Evolutionary conservation across 257 asterid genomes (phyloP).

Genomic region (Scutellaria galericulata): DNA sequence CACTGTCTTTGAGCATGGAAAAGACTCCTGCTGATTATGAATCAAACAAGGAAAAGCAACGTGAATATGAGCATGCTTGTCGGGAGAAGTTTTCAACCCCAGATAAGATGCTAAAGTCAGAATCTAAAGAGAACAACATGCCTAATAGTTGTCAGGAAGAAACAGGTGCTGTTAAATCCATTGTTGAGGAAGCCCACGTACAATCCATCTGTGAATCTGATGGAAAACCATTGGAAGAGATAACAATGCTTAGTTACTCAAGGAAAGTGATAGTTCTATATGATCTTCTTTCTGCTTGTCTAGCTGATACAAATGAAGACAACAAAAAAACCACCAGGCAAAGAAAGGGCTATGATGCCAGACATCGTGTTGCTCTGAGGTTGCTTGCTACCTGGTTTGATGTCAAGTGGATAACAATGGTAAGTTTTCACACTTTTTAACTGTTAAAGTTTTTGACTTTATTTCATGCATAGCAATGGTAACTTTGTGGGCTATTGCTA

Average conservation of each 20-base stretch:
- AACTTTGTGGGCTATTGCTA: slow-evolving; percentile 15
- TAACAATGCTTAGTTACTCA: slow-evolving; percentile 57
- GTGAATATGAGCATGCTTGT: slow-evolving; percentile 68
- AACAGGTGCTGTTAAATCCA: slow-evolving; percentile 44
- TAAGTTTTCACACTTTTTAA: slow-evolving; percentile 37
- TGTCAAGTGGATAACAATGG: slow-evolving; percentile 83
- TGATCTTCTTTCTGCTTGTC: slow-evolving; percentile 87
- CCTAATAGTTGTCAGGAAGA: slow-evolving; percentile 41
- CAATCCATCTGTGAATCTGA: slow-evolving; percentile 48
- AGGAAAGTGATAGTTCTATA: slow-evolving; percentile 75
- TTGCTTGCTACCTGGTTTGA: slow-evolving; percentile 86
- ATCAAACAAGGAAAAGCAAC: slow-evolving; percentile 69
- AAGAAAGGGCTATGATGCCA: slow-evolving; percentile 84
- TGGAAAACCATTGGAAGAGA: slow-evolving; percentile 68
- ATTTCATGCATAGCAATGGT: slow-evolving; percentile 2
- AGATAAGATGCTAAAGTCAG: slow-evolving; percentile 34
- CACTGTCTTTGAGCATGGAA: slow-evolving; percentile 76
- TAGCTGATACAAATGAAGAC: slow-evolving; percentile 61
- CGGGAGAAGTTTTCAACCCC: slow-evolving; percentile 65
- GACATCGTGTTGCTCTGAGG: slow-evolving; percentile 84
- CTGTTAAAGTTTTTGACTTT: not conserved
- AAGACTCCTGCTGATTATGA: slow-evolving; percentile 46
- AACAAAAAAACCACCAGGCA: slow-evolving; percentile 47
- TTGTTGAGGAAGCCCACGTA: slow-evolving; percentile 43
- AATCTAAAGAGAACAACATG: slow-evolving; percentile 40